Evolutionary conservation across 2,329 filamentous ascomycete genomes (phyloP).

Genomic region (Fusarium sulawesiense): DNA sequence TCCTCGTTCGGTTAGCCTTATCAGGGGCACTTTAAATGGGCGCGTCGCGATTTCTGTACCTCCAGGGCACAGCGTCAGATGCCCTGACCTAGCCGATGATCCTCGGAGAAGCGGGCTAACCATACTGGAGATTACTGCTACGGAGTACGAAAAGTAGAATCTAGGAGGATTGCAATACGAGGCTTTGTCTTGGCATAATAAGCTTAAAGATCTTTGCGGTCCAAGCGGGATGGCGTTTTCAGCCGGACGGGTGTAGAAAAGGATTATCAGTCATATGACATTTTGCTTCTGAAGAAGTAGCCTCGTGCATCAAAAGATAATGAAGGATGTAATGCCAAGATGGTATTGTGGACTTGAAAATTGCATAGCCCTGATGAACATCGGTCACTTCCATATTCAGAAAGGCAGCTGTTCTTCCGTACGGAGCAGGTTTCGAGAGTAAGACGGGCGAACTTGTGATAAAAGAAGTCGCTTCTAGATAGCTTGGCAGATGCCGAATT

Average conservation of each 20-base stretch:
- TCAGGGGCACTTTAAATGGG: background rate
- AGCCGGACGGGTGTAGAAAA: background rate
- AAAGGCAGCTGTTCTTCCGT: background rate
- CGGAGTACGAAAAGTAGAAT: background rate
- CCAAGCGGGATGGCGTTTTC: background rate
- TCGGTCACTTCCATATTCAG: slow-evolving; percentile 12
- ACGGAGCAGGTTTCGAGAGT: background rate
- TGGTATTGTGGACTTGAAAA: background rate
- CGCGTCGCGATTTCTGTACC: slow-evolving; percentile 7
- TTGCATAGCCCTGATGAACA: background rate
- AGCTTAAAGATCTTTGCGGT: slow-evolving; percentile 6
- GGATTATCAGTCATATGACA: background rate
- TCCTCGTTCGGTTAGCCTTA: background rate
- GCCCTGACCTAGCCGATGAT: background rate
- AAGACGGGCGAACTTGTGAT: background rate
- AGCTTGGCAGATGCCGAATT: background rate
- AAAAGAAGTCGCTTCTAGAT: background rate
- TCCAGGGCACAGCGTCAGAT: slow-evolving; percentile 18
- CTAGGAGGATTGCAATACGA: background rate
- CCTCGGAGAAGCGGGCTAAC: background rate
- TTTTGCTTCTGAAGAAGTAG: background rate
- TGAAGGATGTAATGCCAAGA: background rate
- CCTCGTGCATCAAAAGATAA: background rate
- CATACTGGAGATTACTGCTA: background rate
- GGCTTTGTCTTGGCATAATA: slow-evolving; percentile 20